A percentile compares a stretch with the other conserved stretches of the same genome.
Conservation (phyloP, 495 filamentous ascomycete species). For the Penicillium odoratum region DNA sequence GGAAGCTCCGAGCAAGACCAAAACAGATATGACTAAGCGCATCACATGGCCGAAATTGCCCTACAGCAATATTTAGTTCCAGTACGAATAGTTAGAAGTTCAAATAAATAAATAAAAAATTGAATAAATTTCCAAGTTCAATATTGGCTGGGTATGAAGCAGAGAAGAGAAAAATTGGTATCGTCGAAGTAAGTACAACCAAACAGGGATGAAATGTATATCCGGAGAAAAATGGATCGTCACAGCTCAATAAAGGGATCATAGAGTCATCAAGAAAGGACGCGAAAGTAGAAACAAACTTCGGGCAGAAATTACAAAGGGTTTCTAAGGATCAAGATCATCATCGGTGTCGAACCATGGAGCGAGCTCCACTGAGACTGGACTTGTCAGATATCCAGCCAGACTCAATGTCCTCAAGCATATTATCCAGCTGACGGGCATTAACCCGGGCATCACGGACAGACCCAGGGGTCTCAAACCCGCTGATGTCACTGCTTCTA, state of each 20-base stretch:
- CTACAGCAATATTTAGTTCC: background rate
- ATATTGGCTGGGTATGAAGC: background rate
- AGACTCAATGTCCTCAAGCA: slow-evolving; percentile 42
- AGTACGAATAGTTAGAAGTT: background rate
- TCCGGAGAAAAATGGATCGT: background rate
- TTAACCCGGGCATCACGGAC: slow-evolving; percentile 23
- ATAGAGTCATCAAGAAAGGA: background rate
- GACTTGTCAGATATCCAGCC: slow-evolving; percentile 40
- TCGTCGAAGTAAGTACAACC: slow-evolving; percentile 21
- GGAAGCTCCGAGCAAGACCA: background rate
- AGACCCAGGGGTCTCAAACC: slow-evolving; percentile 20
- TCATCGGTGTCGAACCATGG: slow-evolving; percentile 13
- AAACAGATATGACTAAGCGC: slow-evolving; percentile 21
- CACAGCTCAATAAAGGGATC: slow-evolving; percentile 5
- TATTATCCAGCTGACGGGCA: slow-evolving; percentile 36
- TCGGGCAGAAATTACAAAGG: no score
- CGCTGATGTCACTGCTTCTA: slow-evolving; percentile 29
- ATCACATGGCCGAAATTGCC: background rate
- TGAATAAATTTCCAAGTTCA: background rate
- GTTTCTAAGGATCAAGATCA: background rate
- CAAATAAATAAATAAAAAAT: background rate
- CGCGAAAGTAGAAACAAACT: background rate
- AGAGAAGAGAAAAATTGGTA: slow-evolving; percentile 29
- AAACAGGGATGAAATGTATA: background rate
- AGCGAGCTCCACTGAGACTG: slow-evolving; percentile 18